Conservation (phyloP, 2,329 filamentous ascomycete species). For the Diaporthe destruens region DNA sequence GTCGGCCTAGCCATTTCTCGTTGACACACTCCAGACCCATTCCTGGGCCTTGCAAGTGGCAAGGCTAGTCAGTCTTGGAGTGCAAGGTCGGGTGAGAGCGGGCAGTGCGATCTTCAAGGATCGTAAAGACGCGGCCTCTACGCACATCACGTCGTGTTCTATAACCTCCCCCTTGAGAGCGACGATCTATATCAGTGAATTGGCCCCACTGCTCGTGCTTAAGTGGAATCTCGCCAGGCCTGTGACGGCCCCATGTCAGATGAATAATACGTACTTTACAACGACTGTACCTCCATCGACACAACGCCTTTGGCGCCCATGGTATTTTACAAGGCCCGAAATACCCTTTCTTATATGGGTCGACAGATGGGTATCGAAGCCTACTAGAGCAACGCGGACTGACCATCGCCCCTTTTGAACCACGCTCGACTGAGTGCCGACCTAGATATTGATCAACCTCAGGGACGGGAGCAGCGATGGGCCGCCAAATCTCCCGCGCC, state of each 20-base stretch:
- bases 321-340: slow-evolving; percentile 18
- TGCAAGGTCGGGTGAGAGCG: background rate
- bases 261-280: slow-evolving; percentile 22
- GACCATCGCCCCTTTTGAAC: slow-evolving; percentile 30
- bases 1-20: background rate
- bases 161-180: slow-evolving; percentile 2
- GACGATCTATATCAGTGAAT: slow-evolving; percentile 18
- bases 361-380: background rate
- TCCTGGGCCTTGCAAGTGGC: background rate
- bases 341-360: background rate
- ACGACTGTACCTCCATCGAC: background rate
- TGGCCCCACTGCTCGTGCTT: slow-evolving; percentile 22
- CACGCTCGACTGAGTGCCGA: background rate
- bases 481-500: slow-evolving; percentile 17
- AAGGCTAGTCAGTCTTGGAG: background rate
- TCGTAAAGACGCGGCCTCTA: background rate
- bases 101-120: background rate
- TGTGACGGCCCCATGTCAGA: background rate
- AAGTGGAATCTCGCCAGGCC: slow-evolving; percentile 23
- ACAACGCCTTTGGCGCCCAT: too few relatives aligned
- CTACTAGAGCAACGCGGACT: slow-evolving; percentile 7
- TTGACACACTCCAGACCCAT: background rate
- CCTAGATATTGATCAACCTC: slow-evolving; percentile 25
- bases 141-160: slow-evolving; percentile 5
- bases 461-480: slow-evolving; percentile 17